Conservation (phyloP, 192 early-diverging fungal genomes). For the Chytriomyces hyalinus region DNA sequence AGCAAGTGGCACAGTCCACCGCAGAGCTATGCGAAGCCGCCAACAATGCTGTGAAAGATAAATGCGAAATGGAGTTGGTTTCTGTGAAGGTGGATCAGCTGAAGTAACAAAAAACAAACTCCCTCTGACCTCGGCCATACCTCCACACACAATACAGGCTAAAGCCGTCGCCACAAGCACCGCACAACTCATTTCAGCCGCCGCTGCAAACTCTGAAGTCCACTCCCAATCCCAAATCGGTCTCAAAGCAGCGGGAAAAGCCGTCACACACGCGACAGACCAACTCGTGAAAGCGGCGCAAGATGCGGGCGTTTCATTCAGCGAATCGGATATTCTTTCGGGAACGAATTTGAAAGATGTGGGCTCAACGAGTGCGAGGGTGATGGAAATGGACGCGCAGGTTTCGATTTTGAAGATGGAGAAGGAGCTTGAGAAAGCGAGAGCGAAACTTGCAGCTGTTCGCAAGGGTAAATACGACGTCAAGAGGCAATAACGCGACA, state of each 20-base stretch:
- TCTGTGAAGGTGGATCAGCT: neutral
- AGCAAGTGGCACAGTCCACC: conserved; percentile 44
- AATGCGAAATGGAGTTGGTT: neutral
- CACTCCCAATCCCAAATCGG: no score
- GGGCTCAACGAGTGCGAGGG: conserved; percentile 25
- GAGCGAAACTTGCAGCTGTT: conserved; percentile 53
- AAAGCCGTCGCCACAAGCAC: no score
- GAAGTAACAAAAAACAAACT: no score
- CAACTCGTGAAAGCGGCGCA: conserved; percentile 58
- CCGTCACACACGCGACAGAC: conserved; percentile 59
- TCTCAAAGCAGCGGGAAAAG: conserved; percentile 46
- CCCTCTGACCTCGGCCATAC: no score
- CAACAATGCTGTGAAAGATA: conserved; percentile 40
- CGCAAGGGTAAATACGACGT: conserved; percentile 57
- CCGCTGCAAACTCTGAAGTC: no score
- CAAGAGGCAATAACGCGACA: neutral
- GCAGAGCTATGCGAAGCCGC: conserved; percentile 45
- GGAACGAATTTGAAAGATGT: conserved; percentile 25
- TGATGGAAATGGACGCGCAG: conserved; percentile 64
- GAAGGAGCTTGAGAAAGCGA: conserved; percentile 61
- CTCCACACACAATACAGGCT: no score
- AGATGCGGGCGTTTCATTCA: conserved; percentile 48
- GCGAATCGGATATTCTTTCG: conserved; percentile 48
- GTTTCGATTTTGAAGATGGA: conserved; percentile 64
- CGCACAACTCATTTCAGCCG: no score